phyloP scores from a whole-genome alignment of 2,329 filamentous ascomycete species.

The Trichoderma endophyticum region DNA sequence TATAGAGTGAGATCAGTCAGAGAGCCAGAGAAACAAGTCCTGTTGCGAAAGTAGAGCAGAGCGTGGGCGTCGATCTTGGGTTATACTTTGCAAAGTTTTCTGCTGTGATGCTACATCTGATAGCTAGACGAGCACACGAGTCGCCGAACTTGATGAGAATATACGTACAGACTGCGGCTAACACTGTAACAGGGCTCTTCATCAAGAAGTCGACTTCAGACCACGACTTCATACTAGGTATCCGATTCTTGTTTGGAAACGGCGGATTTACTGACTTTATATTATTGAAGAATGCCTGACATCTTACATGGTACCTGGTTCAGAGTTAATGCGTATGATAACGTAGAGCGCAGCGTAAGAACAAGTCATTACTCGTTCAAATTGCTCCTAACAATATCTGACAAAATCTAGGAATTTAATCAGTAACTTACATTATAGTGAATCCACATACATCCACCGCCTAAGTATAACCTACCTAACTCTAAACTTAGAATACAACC shows the following conservation, averaged over 20 bases:
- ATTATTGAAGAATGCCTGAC: background rate
- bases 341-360: background rate
- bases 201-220: too few species aligned
- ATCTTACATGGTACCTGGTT: background rate
- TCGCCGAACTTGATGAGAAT: slow-evolving; percentile 22
- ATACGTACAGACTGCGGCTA: background rate
- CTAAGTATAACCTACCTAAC: background rate
- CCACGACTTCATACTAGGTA: background rate
- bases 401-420: background rate
- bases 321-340: background rate
- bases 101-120: slow-evolving; percentile 26
- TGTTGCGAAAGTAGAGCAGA: slow-evolving; percentile 29
- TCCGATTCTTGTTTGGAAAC: background rate
- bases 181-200: background rate
- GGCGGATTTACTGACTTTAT: background rate
- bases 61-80: slow-evolving; percentile 4
- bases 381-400: background rate
- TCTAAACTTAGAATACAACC: background rate
- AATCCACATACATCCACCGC: background rate
- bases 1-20: slow-evolving; percentile 30
- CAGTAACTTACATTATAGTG: background rate
- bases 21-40: slow-evolving; percentile 28
- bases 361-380: background rate
- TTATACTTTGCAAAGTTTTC: slow-evolving; percentile 30
- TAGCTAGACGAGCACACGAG: slow-evolving; percentile 26